Evolutionary conservation across 1,284 basidiomycete species (phyloP), one percentile per base, ranked within the genome.

Genomic region (Ceratobasidium sp.): DNA sequence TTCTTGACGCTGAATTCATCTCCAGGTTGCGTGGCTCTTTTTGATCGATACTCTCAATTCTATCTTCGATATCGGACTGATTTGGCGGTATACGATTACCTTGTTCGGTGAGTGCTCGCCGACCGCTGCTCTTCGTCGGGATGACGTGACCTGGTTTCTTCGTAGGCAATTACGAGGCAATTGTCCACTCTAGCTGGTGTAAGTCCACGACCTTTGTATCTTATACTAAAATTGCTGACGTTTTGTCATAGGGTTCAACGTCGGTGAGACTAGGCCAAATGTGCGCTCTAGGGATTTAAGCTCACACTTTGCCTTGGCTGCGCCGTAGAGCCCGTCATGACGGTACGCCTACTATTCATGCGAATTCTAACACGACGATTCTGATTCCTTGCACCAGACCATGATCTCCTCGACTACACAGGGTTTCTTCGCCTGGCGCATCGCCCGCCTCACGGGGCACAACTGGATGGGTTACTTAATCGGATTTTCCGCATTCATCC

Each of bases 351-450:
- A 5, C 27, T 12, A 16, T 27, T 14, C 14, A 5, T 4, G 7
- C 46, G 3, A 3, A 6, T 23, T 6, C n/a, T 20, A 14, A 50
- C 44, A 66, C 12, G 7, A 64, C n/a, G 23, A 44, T 30, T n/a
- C 64, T 46, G 3, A 73, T 20, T 54, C 60, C 30, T 23, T 16
- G 0, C 18, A 12, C 16, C 27, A 75, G 71, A 62, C 59, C 3
- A 78, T 78, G 59, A 78, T 78, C 35, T 78, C 77, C 10, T 62
- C 71, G 7, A 68, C 70, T 2, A 73, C 71, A 3, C 77, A 78
- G 57, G 18, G 60, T 20, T 78, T 78, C 50, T 78, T 74, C 35
- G 77, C 77, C 10, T 78, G 77, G 77, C 77, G 77, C 30, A 60
- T 78, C 27, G 52, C 52, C 12, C 62, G 52, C 18, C 62, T 78